A percentile compares a stretch with the other conserved stretches of the same genome.
phyloP scores from a whole-genome alignment of 495 filamentous ascomycete genomes.

The Daldinia bambusicola region DNA sequence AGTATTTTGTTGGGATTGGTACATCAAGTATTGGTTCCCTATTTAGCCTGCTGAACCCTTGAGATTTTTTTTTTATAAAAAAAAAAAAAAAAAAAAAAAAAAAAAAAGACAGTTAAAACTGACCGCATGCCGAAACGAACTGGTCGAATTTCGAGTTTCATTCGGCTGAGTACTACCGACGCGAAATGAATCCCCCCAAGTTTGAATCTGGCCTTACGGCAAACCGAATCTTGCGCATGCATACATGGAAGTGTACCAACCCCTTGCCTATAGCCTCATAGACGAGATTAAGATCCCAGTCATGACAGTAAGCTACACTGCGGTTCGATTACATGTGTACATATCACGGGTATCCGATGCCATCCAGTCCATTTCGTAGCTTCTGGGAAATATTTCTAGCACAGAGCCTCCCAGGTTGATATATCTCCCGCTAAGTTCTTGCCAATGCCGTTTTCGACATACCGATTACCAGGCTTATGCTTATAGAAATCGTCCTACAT shows the following conservation, averaged over 20 bases:
- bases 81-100: no score
- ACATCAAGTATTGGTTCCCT: conserved; percentile 23
- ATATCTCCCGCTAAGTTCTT: conserved; percentile 3
- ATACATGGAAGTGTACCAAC: conserved; percentile 18
- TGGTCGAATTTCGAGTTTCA: conserved; percentile 19
- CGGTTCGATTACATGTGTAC: conserved; percentile 5
- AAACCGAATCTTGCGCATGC: conserved; percentile 36
- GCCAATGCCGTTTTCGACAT: neutral
- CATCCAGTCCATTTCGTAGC: neutral
- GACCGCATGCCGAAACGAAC: conserved; percentile 1
- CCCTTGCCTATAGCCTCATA: conserved; percentile 39
- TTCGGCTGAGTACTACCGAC: conserved; percentile 36
- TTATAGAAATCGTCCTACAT: neutral
- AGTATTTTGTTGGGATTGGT: conserved; percentile 19
- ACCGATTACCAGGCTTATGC: neutral
- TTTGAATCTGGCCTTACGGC: conserved; percentile 33
- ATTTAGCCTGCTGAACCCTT: conserved; percentile 1
- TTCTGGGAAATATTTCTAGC: conserved; percentile 1
- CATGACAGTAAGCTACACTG: conserved; percentile 30
- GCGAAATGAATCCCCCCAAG: conserved; percentile 27
- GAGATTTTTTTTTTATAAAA: conserved; percentile 8
- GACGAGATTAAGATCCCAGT: conserved; percentile 33
- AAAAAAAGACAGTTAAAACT: conserved; percentile 11
- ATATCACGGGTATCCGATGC: neutral
- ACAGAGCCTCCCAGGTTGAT: neutral